A percentile compares a stretch with the other conserved stretches of the same genome.
Evolutionary conservation across 768 basidiomycete genomes (phyloP).

Genomic region (Suillus hirtellus): DNA sequence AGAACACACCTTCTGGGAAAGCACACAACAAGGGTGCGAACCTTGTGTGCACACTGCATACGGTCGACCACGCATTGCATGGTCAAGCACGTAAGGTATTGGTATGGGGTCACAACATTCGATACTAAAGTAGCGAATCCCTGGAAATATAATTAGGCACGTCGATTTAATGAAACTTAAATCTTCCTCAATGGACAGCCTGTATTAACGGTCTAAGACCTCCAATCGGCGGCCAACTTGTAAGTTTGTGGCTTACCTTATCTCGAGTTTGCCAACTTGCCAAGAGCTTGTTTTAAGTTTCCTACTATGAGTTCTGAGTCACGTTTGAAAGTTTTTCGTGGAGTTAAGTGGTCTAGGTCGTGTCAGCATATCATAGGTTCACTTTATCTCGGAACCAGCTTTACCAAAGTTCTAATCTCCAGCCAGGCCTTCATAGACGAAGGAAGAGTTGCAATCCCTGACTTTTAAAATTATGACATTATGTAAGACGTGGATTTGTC

Average conservation of each 20-base stretch:
- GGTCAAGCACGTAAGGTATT: conserved; percentile 2
- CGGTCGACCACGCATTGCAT: neutral
- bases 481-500: neutral
- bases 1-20: neutral
- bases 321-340: neutral
- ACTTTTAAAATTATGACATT: neutral
- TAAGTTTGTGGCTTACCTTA: neutral
- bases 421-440: neutral
- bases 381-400: neutral
- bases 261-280: neutral
- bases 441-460: neutral
- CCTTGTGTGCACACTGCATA: neutral
- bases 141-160: neutral
- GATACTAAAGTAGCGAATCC: neutral
- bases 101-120: neutral
- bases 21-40: neutral
- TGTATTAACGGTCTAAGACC: neutral
- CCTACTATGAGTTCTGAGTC: neutral
- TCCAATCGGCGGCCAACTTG: neutral
- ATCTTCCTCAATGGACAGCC: neutral
- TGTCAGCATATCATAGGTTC: neutral
- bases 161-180: conserved; percentile 1
- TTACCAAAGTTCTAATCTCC: neutral
- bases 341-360: neutral
- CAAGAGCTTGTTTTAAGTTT: conserved; percentile 1